A percentile compares a stretch with the other conserved stretches of the same genome.
Evolutionary conservation across 352 stramenopile genomes (phyloP).

Genomic region (Phytophthora pluvialis): DNA sequence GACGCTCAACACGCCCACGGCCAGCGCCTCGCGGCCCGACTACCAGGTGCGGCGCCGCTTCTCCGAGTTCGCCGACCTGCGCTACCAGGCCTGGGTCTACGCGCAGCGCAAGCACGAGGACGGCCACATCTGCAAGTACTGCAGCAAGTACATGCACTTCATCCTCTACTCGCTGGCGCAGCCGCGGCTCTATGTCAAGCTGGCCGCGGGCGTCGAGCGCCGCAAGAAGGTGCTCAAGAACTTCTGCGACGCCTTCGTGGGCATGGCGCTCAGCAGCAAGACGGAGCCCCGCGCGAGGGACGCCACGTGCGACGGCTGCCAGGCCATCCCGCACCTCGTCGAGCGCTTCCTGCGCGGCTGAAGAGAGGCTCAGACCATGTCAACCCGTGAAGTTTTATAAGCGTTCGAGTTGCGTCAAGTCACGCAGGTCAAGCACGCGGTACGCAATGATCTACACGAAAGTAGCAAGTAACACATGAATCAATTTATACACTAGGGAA

Average conservation of each 20-base stretch:
- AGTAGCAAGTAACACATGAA: conserved; percentile 1
- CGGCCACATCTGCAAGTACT: conserved; percentile 49
- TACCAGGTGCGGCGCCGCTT: conserved; percentile 57
- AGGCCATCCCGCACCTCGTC: conserved; percentile 48
- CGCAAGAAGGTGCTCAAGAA: conserved; percentile 51
- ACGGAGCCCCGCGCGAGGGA: conserved; percentile 31
- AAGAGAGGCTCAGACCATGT: not conserved
- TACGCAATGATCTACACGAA: conserved; percentile 4
- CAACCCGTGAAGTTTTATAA: conserved; percentile 23
- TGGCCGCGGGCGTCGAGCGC: conserved; percentile 32
- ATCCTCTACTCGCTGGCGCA: conserved; percentile 55
- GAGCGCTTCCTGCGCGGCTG: conserved; percentile 45
- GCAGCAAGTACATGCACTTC: conserved; percentile 60
- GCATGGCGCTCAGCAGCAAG: conserved; percentile 45
- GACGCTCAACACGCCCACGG: conserved; percentile 45
- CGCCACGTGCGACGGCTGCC: conserved; percentile 41
- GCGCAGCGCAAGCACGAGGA: conserved; percentile 47
- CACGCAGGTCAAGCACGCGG: not conserved
- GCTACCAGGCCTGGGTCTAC: conserved; percentile 48
- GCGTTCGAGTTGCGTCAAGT: conserved; percentile 3
- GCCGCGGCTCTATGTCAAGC: conserved; percentile 46
- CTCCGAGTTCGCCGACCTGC: conserved; percentile 51
- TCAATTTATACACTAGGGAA: conserved; percentile 17
- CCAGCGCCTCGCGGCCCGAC: conserved; percentile 35
- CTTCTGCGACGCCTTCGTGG: conserved; percentile 53